Evolutionary conservation across 352 stramenopile genomes (phyloP).

Genomic region (Globisporangium nodosum): DNA sequence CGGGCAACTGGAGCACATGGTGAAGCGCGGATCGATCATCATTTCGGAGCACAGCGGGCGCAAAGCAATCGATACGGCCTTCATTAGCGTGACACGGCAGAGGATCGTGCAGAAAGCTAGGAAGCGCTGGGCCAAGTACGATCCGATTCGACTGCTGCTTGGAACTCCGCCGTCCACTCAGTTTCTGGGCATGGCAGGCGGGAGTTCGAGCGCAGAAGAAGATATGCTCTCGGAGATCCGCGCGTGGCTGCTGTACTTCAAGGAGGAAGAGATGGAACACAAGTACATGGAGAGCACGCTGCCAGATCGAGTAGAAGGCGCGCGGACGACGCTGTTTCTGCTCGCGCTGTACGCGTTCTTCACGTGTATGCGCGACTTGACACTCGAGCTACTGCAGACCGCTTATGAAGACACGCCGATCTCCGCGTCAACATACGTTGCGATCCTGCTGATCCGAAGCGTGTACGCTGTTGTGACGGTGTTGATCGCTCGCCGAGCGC

Average conservation of each 20-base stretch:
- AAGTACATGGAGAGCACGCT: slow-evolving; percentile 71
- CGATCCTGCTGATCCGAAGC: slow-evolving; percentile 33
- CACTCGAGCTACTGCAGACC: slow-evolving; percentile 38
- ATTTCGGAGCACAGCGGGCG: slow-evolving; percentile 39
- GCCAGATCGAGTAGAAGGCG: slow-evolving; percentile 52
- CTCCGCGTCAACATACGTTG: slow-evolving; percentile 30
- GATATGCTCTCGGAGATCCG: slow-evolving; percentile 69
- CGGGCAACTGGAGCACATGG: slow-evolving; percentile 62
- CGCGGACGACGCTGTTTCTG: slow-evolving; percentile 47
- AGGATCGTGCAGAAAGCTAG: slow-evolving; percentile 43
- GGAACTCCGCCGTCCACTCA: slow-evolving; percentile 37
- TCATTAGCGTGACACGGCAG: slow-evolving; percentile 43
- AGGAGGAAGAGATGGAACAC: slow-evolving; percentile 64
- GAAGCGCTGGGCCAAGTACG: slow-evolving; percentile 52
- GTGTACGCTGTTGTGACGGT: slow-evolving; percentile 24
- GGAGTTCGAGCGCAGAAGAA: slow-evolving; percentile 39
- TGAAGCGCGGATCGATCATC: slow-evolving; percentile 61
- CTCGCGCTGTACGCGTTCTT: slow-evolving; percentile 60
- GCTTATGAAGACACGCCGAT: slow-evolving; percentile 12
- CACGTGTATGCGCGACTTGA: slow-evolving; percentile 56
- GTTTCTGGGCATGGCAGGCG: slow-evolving; percentile 13
- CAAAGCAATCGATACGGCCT: slow-evolving; percentile 43
- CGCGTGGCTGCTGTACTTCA: slow-evolving; percentile 51
- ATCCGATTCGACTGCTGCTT: slow-evolving; percentile 46
- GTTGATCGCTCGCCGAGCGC: slow-evolving; percentile 26